Conservation (phyloP, 2,329 filamentous ascomycete genomes). For the Pestalotiopsis sp. region DNA sequence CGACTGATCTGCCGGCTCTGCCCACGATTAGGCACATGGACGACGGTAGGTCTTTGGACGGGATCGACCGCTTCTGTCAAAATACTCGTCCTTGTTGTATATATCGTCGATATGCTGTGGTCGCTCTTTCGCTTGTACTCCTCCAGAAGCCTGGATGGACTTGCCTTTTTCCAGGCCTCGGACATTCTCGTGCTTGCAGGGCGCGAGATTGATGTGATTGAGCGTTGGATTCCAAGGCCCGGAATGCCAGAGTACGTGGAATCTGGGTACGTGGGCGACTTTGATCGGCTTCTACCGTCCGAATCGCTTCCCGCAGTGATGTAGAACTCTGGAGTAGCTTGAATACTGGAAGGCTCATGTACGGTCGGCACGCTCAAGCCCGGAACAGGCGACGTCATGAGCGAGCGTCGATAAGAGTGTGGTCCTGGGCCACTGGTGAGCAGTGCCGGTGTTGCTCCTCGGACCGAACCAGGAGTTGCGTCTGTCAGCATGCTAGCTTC, state of each 20-base stretch:
- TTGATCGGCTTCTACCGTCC: constrained; percentile 14
- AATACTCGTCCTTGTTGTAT: constrained; percentile 30
- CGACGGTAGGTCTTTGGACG: constrained; percentile 29
- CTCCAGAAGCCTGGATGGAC: constrained; percentile 12
- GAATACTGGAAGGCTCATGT: constrained; percentile 30
- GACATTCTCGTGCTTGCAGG: constrained; percentile 25
- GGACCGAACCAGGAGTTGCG: background rate
- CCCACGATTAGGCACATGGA: constrained; percentile 32
- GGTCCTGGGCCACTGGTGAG: background rate
- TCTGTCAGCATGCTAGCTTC: constrained; percentile 1
- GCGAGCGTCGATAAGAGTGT: background rate
- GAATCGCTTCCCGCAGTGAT: constrained; percentile 18
- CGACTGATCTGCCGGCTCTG: constrained; percentile 28
- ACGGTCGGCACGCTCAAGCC: constrained; percentile 21
- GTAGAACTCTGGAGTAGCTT: constrained; percentile 31
- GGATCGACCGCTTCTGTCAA: constrained; percentile 26
- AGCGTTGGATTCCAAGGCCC: constrained; percentile 19
- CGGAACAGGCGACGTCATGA: background rate
- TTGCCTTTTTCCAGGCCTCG: constrained; percentile 26
- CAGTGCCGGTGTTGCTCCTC: background rate
- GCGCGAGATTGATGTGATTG: constrained; percentile 16
- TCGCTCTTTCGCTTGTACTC: constrained; percentile 25
- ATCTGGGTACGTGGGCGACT: background rate
- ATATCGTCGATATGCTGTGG: constrained; percentile 22
- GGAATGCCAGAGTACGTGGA: constrained; percentile 3